These are phyloP conservation scores for Trichosporon sp. DNA, from an alignment of 1,284 basidiomycete species.

Conservation along the genomic window DNA sequence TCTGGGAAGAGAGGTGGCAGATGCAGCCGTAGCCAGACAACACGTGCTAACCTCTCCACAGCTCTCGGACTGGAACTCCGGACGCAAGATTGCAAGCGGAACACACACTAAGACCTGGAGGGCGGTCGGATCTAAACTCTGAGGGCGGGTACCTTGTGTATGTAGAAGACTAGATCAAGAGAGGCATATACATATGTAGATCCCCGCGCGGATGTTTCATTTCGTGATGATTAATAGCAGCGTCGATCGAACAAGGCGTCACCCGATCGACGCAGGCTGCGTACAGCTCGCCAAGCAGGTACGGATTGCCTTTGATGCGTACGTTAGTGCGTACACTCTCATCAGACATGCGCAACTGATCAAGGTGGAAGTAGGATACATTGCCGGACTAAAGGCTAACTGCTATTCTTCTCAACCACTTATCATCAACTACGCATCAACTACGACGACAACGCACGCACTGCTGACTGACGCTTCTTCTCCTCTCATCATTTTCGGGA, in stretches of 20 bases:
- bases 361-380: neutral
- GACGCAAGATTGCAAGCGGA: slow-evolving; percentile 22
- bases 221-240: too few relatives aligned
- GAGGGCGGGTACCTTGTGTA: neutral
- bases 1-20: too few relatives aligned
- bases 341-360: neutral
- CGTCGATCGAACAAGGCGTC: too few relatives aligned
- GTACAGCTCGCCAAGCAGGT: too few relatives aligned
- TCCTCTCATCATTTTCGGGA: neutral
- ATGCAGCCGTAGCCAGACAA: too few relatives aligned
- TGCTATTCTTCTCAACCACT: neutral
- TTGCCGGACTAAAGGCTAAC: neutral
- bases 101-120: slow-evolving; percentile 32
- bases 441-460: neutral
- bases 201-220: too few relatives aligned
- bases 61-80: slow-evolving; percentile 20
- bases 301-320: too few relatives aligned
- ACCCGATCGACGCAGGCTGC: too few relatives aligned
- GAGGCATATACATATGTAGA: neutral
- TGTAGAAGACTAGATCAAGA: neutral
- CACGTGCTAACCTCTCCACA: neutral
- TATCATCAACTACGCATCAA: neutral
- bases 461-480: neutral
- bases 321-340: too few relatives aligned
- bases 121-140: neutral